Evolutionary conservation across 2,329 filamentous ascomycete genomes (phyloP).

Genomic region (Metarhizium guizhouense): DNA sequence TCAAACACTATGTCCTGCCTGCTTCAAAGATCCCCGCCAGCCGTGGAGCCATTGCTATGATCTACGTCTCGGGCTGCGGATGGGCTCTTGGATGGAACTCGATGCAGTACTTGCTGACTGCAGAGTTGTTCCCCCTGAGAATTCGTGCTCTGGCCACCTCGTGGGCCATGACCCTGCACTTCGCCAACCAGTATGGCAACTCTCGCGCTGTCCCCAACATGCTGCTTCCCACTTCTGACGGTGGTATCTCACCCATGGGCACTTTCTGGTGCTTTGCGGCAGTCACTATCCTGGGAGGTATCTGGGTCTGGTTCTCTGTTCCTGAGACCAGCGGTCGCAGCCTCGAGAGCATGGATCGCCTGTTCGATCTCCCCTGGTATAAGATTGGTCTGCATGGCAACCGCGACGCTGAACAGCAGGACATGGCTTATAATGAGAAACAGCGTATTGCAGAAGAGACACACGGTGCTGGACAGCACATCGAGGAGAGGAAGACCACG

Average conservation of each 20-base stretch:
- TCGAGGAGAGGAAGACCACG: constrained; percentile 21
- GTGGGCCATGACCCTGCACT: constrained; percentile 70
- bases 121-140: constrained; percentile 67
- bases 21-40: constrained; percentile 44
- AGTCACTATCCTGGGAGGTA: constrained; percentile 57
- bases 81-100: constrained; percentile 68
- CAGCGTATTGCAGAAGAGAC: constrained; percentile 25
- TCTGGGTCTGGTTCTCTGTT: constrained; percentile 64
- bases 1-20: constrained; percentile 38
- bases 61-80: constrained; percentile 59
- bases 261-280: constrained; percentile 71
- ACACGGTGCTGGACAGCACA: constrained; percentile 21
- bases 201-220: constrained; percentile 66
- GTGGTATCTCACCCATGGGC: constrained; percentile 49
- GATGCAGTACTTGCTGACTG: constrained; percentile 71
- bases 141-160: constrained; percentile 64
- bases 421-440: constrained; percentile 36
- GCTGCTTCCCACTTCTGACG: constrained; percentile 43
- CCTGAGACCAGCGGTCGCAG: constrained; percentile 62
- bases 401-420: constrained; percentile 38
- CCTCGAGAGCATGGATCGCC: constrained; percentile 60
- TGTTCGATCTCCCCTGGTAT: constrained; percentile 68
- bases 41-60: constrained; percentile 62
- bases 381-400: constrained; percentile 56
- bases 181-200: constrained; percentile 72